Conservation (phyloP, 2,329 filamentous ascomycete genomes). For the Blastomyces percursus region DNA sequence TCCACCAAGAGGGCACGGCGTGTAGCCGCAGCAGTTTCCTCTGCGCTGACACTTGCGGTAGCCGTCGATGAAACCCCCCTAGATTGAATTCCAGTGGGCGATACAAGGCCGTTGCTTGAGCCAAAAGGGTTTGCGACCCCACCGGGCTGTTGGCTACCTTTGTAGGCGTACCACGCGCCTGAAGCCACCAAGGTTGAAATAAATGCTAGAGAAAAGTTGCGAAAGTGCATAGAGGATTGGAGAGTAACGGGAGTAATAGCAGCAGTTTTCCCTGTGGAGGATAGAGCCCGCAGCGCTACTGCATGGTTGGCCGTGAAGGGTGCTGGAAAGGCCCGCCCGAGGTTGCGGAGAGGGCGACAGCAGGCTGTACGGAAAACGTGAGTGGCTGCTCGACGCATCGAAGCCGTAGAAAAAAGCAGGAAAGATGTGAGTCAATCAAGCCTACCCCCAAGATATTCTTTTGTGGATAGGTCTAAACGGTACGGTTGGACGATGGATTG, state of each 20-base stretch:
- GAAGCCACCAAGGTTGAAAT: slow-evolving; percentile 39
- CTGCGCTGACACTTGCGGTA: slow-evolving; percentile 21
- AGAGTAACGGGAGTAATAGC: slow-evolving; percentile 26
- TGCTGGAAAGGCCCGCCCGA: slow-evolving; percentile 24
- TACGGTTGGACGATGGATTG: neutral
- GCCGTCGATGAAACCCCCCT: slow-evolving; percentile 19
- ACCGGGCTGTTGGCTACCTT: slow-evolving; percentile 22
- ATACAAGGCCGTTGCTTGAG: slow-evolving; percentile 17
- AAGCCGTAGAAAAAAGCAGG: slow-evolving; percentile 13
- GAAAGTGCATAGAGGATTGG: slow-evolving; percentile 40
- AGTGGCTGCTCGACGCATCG: slow-evolving; percentile 40
- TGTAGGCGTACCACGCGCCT: slow-evolving; percentile 41
- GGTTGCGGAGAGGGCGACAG: slow-evolving; percentile 35
- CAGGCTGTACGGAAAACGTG: slow-evolving; percentile 40
- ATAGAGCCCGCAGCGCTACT: slow-evolving; percentile 26
- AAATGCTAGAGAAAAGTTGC: slow-evolving; percentile 38
- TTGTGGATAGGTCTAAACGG: neutral
- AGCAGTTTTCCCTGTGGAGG: slow-evolving; percentile 26
- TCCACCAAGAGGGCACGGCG: slow-evolving; percentile 70
- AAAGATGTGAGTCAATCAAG: slow-evolving; percentile 5
- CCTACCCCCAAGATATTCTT: neutral
- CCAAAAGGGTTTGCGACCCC: slow-evolving; percentile 10
- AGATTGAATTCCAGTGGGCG: slow-evolving; percentile 15
- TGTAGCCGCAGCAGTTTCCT: slow-evolving; percentile 37
- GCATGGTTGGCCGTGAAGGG: slow-evolving; percentile 30